phyloP scores from a whole-genome alignment of 2,329 filamentous ascomycete species.

The Rachicladosporium sp. region DNA sequence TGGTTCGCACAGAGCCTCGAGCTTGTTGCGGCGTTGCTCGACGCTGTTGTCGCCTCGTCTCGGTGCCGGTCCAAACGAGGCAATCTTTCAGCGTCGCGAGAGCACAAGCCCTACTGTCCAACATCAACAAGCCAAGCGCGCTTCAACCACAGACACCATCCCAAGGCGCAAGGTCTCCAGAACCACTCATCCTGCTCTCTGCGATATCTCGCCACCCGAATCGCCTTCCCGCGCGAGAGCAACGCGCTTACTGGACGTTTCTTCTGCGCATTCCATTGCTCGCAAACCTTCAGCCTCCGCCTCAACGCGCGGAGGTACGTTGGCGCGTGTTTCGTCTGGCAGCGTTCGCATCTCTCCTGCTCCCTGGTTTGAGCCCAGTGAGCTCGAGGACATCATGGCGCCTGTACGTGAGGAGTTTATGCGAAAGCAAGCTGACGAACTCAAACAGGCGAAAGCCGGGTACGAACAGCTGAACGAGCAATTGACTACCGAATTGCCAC shows the following conservation, averaged over 20 bases:
- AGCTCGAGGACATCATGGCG: slow-evolving; percentile 22
- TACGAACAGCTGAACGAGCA: slow-evolving; percentile 98
- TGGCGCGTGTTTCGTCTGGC: not conserved
- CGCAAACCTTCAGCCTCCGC: slow-evolving; percentile 1
- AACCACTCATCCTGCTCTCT: too few species aligned
- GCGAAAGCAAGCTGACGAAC: slow-evolving; percentile 18
- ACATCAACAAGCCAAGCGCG: too few species aligned
- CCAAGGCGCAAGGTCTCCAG: too few species aligned
- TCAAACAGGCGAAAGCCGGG: slow-evolving; percentile 55
- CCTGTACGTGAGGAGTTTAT: slow-evolving; percentile 18
- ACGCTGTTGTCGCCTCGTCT: not conserved
- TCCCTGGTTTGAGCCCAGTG: slow-evolving; percentile 21
- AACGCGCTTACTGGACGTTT: too few species aligned
- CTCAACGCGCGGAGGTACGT: slow-evolving; percentile 7
- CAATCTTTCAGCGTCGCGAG: not conserved
- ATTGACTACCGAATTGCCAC: slow-evolving; percentile 80
- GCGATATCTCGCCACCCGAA: too few species aligned
- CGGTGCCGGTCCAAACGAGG: not conserved
- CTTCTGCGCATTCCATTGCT: too few species aligned
- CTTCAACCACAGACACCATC: too few species aligned
- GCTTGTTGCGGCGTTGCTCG: slow-evolving; percentile 4
- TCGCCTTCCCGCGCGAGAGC: too few species aligned
- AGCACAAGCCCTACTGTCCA: too few species aligned
- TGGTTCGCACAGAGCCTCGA: slow-evolving; percentile 2
- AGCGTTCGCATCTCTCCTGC: slow-evolving; percentile 5